Evolutionary conservation across 139 green algal species (phyloP), one percentile per base, ranked within the genome.

Genomic region (Coelastrella sp.): DNA sequence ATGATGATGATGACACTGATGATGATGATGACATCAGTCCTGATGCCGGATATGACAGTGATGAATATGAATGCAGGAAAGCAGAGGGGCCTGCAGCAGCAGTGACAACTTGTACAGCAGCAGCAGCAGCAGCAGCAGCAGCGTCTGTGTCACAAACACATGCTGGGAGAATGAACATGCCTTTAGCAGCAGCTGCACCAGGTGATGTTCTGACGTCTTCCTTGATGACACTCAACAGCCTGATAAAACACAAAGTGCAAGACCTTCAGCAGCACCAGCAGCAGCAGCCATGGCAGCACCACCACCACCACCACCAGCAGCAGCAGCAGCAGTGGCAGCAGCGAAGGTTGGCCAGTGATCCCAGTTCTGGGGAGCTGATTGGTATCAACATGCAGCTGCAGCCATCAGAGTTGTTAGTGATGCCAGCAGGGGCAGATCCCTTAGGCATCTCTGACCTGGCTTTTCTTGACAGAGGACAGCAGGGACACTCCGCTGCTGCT

Each of bases 181-280:
- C 35, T 49, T 49, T 8, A 25, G 17, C 8, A 76, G 68, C 68
- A 25, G 68, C 68, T 35, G n/a, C 19, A 76, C 68, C 79, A 56
- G 57, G 72, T 15, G 79, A 85, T 72, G 79, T 85, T 57, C 79
- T 85, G 6, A 63, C 79, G 20, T 57, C 79, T 20, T 85, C 79
- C 27, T 22, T 85, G 57, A 85, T 85, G 79, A 61, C 60, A 63
- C 79, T 85, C 17, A 85, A 85, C 57, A 85, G 57, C 57, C 24
- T 85, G 79, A 70, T 85, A 17, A n/a, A 70, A 24, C 12, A 70
- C 35, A 68, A 85, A 24, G 58, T 63, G 56, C 79, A 85, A 57
- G 79, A 70, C 20, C 35, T 85, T 7, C 24, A n/a, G 49, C 79
- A 57, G 57, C 79, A 85, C 7, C 79, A 85, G 57, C 57, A 85